A percentile compares a stretch with the other conserved stretches of the same genome.
Conservation (phyloP, 352 stramenopile genomes). For the Aphanomyces euteiches region DNA sequence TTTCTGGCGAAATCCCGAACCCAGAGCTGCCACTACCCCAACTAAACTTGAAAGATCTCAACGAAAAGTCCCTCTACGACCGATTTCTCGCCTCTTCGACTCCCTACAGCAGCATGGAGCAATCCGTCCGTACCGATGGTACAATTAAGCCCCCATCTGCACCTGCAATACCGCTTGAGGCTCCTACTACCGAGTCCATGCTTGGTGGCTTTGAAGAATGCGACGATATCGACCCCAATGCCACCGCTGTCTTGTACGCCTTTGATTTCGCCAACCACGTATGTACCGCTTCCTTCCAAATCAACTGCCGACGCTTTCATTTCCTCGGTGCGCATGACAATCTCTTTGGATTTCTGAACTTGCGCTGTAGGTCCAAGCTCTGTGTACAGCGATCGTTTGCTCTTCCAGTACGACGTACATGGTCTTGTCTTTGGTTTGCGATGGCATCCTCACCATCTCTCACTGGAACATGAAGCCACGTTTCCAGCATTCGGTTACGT, state of each 20-base stretch:
- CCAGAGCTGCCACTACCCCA: slow-evolving; percentile 48
- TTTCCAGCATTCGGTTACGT: slow-evolving; percentile 80
- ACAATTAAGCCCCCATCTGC: slow-evolving; percentile 39
- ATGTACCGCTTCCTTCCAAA: slow-evolving; percentile 46
- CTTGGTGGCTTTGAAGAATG: slow-evolving; percentile 78
- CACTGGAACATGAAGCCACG: slow-evolving; percentile 48
- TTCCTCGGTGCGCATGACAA: slow-evolving; percentile 42
- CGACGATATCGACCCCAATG: slow-evolving; percentile 70
- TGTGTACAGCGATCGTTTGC: slow-evolving; percentile 33
- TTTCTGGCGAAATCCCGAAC: slow-evolving; percentile 60
- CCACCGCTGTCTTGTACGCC: slow-evolving; percentile 52
- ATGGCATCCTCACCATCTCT: slow-evolving; percentile 31
- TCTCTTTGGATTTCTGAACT: neutral
- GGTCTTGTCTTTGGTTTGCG: slow-evolving; percentile 58
- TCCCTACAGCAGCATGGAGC: slow-evolving; percentile 66
- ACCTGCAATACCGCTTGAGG: slow-evolving; percentile 39
- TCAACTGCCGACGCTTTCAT: slow-evolving; percentile 67
- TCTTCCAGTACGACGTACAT: slow-evolving; percentile 83
- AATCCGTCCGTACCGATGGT: slow-evolving; percentile 37
- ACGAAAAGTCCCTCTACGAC: slow-evolving; percentile 45
- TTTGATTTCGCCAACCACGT: slow-evolving; percentile 42
- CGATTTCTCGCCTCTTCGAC: slow-evolving; percentile 80
- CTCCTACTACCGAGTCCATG: slow-evolving; percentile 71
- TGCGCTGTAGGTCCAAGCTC: slow-evolving; percentile 15
- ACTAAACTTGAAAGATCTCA: slow-evolving; percentile 35